Evolutionary conservation across 768 basidiomycete genomes (phyloP).

Genomic region (Mycena capillaripes): DNA sequence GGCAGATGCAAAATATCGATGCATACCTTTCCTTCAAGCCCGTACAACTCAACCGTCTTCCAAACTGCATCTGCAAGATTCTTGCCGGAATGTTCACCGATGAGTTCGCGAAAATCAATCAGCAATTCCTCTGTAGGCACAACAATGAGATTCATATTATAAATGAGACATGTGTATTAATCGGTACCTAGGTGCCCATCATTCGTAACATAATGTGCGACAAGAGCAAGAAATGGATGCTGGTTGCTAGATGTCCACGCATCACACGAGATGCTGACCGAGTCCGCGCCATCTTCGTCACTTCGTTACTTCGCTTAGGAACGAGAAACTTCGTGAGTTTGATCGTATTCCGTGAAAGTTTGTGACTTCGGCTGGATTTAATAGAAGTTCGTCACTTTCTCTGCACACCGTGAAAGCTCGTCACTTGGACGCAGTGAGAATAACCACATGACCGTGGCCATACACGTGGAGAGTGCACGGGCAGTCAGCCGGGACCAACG

Average conservation of each 20-base stretch:
- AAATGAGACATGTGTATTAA: neutral
- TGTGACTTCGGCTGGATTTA: no score
- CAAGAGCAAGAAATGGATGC: neutral
- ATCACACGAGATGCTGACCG: slow-evolving; percentile 3
- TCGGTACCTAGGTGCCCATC: neutral
- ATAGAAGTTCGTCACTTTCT: no score
- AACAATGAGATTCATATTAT: neutral
- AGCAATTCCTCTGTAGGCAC: neutral
- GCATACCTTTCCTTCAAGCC: neutral
- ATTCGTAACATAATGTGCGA: neutral
- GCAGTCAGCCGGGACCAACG: no score
- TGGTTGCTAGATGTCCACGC: slow-evolving; percentile 6
- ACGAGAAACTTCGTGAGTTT: no score
- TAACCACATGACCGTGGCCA: no score
- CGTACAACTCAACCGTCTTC: neutral
- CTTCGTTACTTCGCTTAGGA: no score
- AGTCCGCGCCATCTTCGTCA: no score
- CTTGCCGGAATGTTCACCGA: neutral
- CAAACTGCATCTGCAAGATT: neutral
- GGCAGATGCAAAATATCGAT: no score
- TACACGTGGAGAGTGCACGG: no score
- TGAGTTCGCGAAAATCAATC: neutral
- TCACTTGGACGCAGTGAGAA: no score
- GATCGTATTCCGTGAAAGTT: no score
- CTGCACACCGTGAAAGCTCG: no score